Percentiles rank a stretch among this genome's conserved stretches.
Conservation (phyloP, 352 stramenopile genomes). For the Globisporangium nunn region DNA sequence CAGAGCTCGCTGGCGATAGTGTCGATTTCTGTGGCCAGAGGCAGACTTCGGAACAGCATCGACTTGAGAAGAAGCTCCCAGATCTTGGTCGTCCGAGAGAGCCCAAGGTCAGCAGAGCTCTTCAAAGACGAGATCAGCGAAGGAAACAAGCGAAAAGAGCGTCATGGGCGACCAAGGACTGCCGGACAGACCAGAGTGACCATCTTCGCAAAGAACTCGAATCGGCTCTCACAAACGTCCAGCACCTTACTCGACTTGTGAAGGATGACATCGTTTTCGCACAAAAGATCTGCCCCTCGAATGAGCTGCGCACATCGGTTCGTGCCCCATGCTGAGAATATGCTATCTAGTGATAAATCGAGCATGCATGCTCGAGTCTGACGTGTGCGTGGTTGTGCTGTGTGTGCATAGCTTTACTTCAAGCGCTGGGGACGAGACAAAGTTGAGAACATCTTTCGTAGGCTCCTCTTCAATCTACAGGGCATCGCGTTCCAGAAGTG, state of each 20-base stretch:
- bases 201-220: conserved; percentile 49
- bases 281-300: conserved; percentile 61
- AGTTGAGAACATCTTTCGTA: conserved; percentile 66
- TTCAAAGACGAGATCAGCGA: background rate
- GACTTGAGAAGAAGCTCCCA: conserved; percentile 2
- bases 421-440: conserved; percentile 77
- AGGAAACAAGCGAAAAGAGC: conserved; percentile 3
- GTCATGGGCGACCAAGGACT: conserved; percentile 1
- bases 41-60: background rate
- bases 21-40: background rate
- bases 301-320: conserved; percentile 50
- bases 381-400: background rate
- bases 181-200: conserved; percentile 10
- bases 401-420: conserved; percentile 44
- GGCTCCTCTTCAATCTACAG: conserved; percentile 60
- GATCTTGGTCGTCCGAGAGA: background rate
- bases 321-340: background rate
- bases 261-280: conserved; percentile 67
- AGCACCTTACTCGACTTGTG: conserved; percentile 60
- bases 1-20: conserved; percentile 25
- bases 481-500: conserved; percentile 57
- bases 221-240: conserved; percentile 45
- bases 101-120: background rate
- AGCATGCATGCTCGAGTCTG: background rate
- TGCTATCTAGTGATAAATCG: background rate